Evolutionary conservation across 805 yeast species (phyloP), one percentile per base, ranked within the genome.

Genomic region (Cyberlindnera saturnus): DNA sequence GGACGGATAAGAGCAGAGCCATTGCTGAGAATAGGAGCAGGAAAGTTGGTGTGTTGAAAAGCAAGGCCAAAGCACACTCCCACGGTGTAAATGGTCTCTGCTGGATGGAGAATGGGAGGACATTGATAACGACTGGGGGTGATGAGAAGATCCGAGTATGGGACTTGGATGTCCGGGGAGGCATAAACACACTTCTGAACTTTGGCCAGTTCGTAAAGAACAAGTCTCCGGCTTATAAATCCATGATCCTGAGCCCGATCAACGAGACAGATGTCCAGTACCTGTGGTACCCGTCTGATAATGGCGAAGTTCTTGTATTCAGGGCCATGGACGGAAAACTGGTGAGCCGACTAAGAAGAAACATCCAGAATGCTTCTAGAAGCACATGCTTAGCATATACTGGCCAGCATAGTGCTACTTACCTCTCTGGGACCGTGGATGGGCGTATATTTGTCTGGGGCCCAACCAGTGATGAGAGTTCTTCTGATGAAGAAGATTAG

Each of bases 131-230:
- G 1, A 67, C 83, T 0, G 96, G 95, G 0, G 74, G 77, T 40
- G 97, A 90, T 60, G 96, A 89, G 41, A 83, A 79, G 52, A 72
- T 87, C 9, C 65, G 88, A 16, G 77, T 83, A 1, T 90, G 97
- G 97, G 82, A 82, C 51, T 64, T 85, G 62, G 55, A 62, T 11
- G 74, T 76, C 0, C 70, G 75, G 0, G 69, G 70, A 1, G 70
- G 71, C 1, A 52, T 74, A 23, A 86, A 86, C 55, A 77, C 79
- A 49, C 69, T 82, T 30, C 70, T 82, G 29, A 86, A 85, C 51
- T 86, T 82, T 59, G 95, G 95, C 0, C 93, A 95, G 0, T 65
- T 82, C 41, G 76, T 86, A 2, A 72, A 89, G 44, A 85, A 86
- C 61, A 75, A 77, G 50, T 72, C 71, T 40, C 65, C 66, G 3